Conservation (phyloP, 1,139 yeast species). For the Yamadazyma buinensis region DNA sequence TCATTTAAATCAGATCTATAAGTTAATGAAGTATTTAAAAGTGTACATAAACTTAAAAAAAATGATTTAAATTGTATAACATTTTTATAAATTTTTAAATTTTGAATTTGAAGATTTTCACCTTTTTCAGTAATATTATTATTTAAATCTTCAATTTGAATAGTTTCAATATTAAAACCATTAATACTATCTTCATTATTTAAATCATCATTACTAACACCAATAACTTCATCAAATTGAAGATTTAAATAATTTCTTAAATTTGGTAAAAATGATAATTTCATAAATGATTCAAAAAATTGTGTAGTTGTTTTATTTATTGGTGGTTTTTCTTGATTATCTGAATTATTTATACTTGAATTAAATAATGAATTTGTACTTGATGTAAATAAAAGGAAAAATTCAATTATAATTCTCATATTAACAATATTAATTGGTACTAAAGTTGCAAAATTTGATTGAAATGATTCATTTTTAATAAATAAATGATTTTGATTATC, state of each 20-base stretch:
- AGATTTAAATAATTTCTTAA: conserved; percentile 52
- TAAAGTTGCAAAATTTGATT: conserved; percentile 58
- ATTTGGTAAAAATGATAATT: conserved; percentile 57
- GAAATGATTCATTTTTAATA: conserved; percentile 54
- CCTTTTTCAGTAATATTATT: conserved; percentile 2
- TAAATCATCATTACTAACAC: conserved; percentile 12
- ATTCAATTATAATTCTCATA: conserved; percentile 69
- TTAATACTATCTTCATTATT: conserved; percentile 5
- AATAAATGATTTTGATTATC: conserved; percentile 20
- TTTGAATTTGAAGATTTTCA: neutral
- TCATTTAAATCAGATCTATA: conserved; percentile 52
- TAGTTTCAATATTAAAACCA: conserved; percentile 7
- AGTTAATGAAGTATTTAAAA: conserved; percentile 58
- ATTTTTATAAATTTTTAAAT: conserved; percentile 35
- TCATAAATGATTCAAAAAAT: conserved; percentile 67
- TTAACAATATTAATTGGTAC: conserved; percentile 77
- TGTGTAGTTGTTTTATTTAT: conserved; percentile 27
- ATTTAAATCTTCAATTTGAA: neutral
- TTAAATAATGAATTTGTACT: conserved; percentile 38
- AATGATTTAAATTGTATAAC: conserved; percentile 53
- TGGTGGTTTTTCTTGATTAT: conserved; percentile 8
- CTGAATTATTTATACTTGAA: conserved; percentile 6
- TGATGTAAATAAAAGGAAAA: conserved; percentile 54
- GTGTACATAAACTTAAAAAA: conserved; percentile 48
- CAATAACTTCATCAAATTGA: conserved; percentile 29